Conservation (phyloP, 2,329 filamentous ascomycete genomes). For the Thelonectria discophora region DNA sequence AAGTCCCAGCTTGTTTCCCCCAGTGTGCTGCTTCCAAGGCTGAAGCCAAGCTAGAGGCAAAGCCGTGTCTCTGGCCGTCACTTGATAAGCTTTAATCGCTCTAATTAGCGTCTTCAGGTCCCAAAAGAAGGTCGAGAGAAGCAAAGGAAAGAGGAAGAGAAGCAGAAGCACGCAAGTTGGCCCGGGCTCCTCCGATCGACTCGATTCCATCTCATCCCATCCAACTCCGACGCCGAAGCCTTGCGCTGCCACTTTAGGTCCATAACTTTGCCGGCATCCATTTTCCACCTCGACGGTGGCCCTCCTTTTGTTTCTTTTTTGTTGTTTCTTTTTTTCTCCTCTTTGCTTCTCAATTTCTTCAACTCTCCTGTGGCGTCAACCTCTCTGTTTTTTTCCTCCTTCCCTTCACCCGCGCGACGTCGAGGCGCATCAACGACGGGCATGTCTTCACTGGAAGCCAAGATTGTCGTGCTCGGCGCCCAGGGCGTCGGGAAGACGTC, state of each 20-base stretch:
- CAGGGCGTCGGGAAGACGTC: constrained; percentile 85
- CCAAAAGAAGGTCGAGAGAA: constrained; percentile 5
- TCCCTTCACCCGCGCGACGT: constrained; percentile 21
- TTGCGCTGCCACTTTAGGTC: constrained; percentile 8
- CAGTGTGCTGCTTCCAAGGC: constrained; percentile 2
- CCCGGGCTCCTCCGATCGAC: constrained; percentile 18
- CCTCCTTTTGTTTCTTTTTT: constrained; percentile 16
- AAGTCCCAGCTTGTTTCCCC: constrained; percentile 8
- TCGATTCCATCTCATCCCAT: constrained; percentile 16
- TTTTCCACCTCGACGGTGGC: constrained; percentile 24
- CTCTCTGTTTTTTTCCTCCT: constrained; percentile 8
- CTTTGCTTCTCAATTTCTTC: constrained; percentile 15
- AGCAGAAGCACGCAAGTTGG: not conserved
- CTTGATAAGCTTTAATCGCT: not conserved
- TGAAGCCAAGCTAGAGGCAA: not conserved
- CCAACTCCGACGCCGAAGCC: constrained; percentile 19
- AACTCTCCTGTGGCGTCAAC: constrained; percentile 11
- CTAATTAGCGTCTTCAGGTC: constrained; percentile 1
- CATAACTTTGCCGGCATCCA: constrained; percentile 17
- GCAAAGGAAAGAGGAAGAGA: not conserved
- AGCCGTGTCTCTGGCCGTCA: not conserved
- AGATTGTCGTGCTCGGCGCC: constrained; percentile 81
- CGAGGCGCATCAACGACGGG: constrained; percentile 24
- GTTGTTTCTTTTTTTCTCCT: constrained; percentile 26
- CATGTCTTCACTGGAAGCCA: constrained; percentile 76